phyloP scores from a whole-genome alignment of 78 protist genomes.

The Dictyostelium brefeldianum region DNA sequence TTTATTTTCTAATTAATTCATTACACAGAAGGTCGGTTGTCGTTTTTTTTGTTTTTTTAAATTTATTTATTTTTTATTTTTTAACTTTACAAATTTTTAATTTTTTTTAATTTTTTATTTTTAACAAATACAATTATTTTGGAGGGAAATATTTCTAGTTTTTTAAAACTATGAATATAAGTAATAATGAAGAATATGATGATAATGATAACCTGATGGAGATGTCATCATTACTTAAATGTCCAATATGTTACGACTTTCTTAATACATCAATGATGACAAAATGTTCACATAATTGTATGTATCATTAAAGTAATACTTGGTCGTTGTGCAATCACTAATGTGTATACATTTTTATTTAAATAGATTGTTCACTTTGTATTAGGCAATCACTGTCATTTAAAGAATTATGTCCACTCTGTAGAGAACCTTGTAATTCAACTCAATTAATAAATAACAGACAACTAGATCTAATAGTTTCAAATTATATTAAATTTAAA shows the following conservation, averaged over 20 bases:
- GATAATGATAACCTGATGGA: background rate
- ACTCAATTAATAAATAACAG: conserved; percentile 47
- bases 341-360: no score
- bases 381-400: conserved; percentile 38
- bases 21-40: no score
- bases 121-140: background rate
- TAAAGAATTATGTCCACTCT: conserved; percentile 45
- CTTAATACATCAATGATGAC: conserved; percentile 50
- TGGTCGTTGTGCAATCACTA: no score
- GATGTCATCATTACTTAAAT: conserved; percentile 29
- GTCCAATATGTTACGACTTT: conserved; percentile 70
- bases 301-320: background rate
- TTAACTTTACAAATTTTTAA: no score
- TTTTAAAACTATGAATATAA: no score
- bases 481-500: background rate
- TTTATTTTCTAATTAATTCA: no score
- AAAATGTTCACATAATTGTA: conserved; percentile 69
- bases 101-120: background rate
- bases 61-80: conserved; percentile 4
- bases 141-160: no score
- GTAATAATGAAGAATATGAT: background rate
- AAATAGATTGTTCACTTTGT: conserved; percentile 66
- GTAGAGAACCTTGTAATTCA: conserved; percentile 23
- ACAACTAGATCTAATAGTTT: conserved; percentile 35
- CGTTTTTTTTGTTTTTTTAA: no score